A percentile compares a stretch with the other conserved stretches of the same genome.
These are phyloP conservation scores for Dactylellina drechsleri DNA, from an alignment of 2,329 filamentous ascomycete species.

Conservation along the genomic window DNA sequence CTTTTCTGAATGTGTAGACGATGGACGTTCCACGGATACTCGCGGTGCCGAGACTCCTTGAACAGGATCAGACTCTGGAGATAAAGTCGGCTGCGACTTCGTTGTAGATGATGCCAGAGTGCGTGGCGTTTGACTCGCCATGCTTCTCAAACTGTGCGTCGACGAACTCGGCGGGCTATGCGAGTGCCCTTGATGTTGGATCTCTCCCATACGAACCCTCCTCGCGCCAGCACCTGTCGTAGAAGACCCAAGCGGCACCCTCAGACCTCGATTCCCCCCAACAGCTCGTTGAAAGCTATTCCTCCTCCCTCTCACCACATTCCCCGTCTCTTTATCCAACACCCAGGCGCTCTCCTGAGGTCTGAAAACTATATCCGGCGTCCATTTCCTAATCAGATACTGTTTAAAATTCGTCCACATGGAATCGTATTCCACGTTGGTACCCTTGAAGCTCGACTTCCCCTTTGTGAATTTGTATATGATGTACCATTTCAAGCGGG, in stretches of 20 bases:
- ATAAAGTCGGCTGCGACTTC: constrained; percentile 41
- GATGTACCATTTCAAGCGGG: constrained; percentile 65
- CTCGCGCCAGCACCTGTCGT: constrained; percentile 2
- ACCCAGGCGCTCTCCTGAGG: constrained; percentile 38
- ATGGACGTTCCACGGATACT: constrained; percentile 24
- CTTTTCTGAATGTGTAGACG: constrained; percentile 11
- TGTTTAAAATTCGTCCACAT: constrained; percentile 57
- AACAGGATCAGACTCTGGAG: background rate
- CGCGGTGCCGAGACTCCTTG: constrained; percentile 10
- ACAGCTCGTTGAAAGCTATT: constrained; percentile 29
- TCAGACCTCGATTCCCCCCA: background rate
- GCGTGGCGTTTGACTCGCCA: background rate
- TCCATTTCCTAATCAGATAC: constrained; percentile 56
- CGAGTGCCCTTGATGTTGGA: background rate
- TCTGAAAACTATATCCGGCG: constrained; percentile 33
- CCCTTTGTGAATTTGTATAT: constrained; percentile 64
- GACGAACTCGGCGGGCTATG: constrained; percentile 22
- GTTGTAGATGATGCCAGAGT: constrained; percentile 8
- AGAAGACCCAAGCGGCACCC: background rate
- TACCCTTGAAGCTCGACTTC: constrained; percentile 41
- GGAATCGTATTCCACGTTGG: constrained; percentile 62
- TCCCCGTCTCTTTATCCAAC: constrained; percentile 39
- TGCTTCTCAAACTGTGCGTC: constrained; percentile 20
- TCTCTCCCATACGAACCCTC: background rate
- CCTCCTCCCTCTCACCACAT: constrained; percentile 30